These are phyloP conservation scores for Kluyveromyces starmeri DNA, from an alignment of 805 yeast genomes.

Conservation along the genomic window DNA sequence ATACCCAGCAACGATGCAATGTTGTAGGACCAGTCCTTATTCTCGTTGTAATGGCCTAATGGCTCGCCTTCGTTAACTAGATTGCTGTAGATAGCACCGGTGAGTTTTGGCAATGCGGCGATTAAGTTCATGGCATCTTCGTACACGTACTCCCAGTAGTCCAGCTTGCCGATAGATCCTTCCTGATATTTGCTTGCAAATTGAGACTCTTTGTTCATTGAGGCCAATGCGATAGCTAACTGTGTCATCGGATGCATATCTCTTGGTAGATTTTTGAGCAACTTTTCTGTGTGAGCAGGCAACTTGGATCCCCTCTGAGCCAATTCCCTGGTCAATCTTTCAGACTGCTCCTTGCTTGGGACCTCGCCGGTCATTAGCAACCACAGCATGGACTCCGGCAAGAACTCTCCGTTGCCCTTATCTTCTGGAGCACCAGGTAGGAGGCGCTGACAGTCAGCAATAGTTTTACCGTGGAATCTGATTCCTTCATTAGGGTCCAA, in stretches of 20 bases:
- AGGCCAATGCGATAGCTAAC: constrained; percentile 64
- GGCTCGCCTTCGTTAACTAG: constrained; percentile 43
- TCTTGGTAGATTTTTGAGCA: constrained; percentile 55
- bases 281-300: constrained; percentile 54
- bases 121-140: constrained; percentile 64
- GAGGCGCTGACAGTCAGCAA: constrained; percentile 56
- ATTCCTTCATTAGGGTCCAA: constrained; percentile 72
- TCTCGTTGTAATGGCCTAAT: constrained; percentile 42
- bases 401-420: constrained; percentile 49
- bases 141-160: constrained; percentile 67
- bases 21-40: constrained; percentile 66
- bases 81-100: constrained; percentile 68
- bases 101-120: constrained; percentile 65
- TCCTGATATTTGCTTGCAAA: constrained; percentile 66
- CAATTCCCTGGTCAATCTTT: constrained; percentile 47
- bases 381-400: constrained; percentile 77
- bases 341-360: constrained; percentile 53
- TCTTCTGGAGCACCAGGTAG: constrained; percentile 38
- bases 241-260: constrained; percentile 81
- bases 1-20: constrained; percentile 58
- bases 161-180: constrained; percentile 54
- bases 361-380: constrained; percentile 64
- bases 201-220: constrained; percentile 60
- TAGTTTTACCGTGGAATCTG: constrained; percentile 69
- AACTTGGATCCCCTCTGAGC: constrained; percentile 51